A percentile compares a stretch with the other conserved stretches of the same genome.
Evolutionary conservation across 345 rosid species (phyloP).

Genomic region (Rhizophora apiculata): DNA sequence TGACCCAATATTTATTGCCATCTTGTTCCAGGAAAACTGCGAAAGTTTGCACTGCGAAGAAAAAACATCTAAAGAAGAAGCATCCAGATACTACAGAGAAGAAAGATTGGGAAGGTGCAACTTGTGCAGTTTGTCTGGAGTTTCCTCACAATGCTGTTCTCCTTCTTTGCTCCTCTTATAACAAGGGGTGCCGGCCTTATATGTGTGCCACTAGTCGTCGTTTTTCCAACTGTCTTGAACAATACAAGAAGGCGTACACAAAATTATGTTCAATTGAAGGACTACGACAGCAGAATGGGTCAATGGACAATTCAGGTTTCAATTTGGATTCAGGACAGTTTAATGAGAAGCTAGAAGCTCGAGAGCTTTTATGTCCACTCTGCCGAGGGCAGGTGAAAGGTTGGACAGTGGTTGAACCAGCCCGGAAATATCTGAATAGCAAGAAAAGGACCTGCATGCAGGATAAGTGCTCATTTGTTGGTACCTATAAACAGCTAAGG

Average conservation of each 20-base stretch:
- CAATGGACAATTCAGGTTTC: constrained; percentile 21
- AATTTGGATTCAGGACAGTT: constrained; percentile 17
- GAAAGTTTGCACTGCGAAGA: constrained; percentile 28
- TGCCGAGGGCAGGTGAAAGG: constrained; percentile 94
- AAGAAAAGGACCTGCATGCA: constrained; percentile 79
- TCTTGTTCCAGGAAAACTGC: constrained; percentile 38
- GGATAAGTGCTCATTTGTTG: constrained; percentile 61
- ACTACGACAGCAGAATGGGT: constrained; percentile 19
- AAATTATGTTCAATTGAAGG: constrained; percentile 38
- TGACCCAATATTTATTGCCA: constrained; percentile 33
- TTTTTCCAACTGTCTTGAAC: constrained; percentile 82
- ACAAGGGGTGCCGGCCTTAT: constrained; percentile 88
- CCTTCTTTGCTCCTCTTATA: constrained; percentile 72
- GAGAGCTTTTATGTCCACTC: constrained; percentile 75
- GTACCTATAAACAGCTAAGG: constrained; percentile 60
- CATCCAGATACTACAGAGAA: constrained; percentile 37
- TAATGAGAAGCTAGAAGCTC: constrained; percentile 42
- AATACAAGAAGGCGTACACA: constrained; percentile 70
- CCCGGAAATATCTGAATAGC: constrained; percentile 57
- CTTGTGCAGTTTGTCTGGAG: constrained; percentile 76
- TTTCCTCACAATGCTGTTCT: constrained; percentile 87
- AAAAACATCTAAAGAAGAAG: constrained; percentile 27
- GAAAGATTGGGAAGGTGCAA: constrained; percentile 64
- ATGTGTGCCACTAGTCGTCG: constrained; percentile 90
- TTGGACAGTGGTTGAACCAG: constrained; percentile 81